phyloP scores from a whole-genome alignment of 73 alveolate species.

The Halteria grandinella region DNA sequence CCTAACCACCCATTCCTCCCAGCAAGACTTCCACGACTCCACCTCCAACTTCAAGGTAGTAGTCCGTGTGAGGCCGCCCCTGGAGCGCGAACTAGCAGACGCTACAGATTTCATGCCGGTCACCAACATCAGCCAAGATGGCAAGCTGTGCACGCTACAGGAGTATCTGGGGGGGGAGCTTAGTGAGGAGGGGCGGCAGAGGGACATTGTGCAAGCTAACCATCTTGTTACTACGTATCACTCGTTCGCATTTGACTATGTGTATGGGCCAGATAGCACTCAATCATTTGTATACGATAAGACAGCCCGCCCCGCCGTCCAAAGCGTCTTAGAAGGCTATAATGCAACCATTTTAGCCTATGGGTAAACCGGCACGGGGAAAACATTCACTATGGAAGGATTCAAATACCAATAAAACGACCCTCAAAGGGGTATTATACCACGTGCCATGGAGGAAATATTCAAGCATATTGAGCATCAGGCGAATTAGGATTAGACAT shows the following conservation, averaged over 20 bases:
- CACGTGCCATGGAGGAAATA: conserved; percentile 97
- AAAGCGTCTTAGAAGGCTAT: conserved; percentile 93
- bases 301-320: conserved; percentile 73
- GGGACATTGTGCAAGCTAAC: conserved; percentile 78
- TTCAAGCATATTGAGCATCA: conserved; percentile 87
- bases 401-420: conserved; percentile 90
- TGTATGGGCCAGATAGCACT: conserved; percentile 63
- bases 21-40: background rate
- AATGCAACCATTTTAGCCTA: conserved; percentile 98
- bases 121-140: conserved; percentile 48
- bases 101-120: conserved; percentile 41
- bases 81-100: conserved; percentile 84
- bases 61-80: conserved; percentile 99
- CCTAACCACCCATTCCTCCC: too few species aligned
- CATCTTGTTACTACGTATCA: conserved; percentile 53
- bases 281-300: conserved; percentile 65
- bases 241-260: conserved; percentile 64
- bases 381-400: conserved; percentile 99
- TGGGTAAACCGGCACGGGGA: conserved; percentile 99
- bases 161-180: conserved; percentile 91
- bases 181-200: conserved; percentile 80
- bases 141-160: conserved; percentile 63
- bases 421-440: conserved; percentile 97
- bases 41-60: conserved; percentile 96
- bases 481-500: conserved; percentile 80